Evolutionary conservation across 2,329 filamentous ascomycete genomes (phyloP).

Genomic region (Fusarium pseudoanthophilum): DNA sequence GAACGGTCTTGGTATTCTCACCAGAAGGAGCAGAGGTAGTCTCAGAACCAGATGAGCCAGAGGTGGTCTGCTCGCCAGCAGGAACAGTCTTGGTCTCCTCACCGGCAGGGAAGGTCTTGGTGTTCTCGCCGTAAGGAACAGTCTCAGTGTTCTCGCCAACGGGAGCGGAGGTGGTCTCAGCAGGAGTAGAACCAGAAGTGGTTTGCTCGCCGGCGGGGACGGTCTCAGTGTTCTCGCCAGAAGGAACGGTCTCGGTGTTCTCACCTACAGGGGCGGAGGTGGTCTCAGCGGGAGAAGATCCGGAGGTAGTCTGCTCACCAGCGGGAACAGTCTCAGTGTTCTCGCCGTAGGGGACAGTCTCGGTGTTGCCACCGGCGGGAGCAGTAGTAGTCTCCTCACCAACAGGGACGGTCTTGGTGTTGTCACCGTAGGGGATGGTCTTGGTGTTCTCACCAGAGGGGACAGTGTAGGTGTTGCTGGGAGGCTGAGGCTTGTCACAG

Average conservation of each 20-base stretch:
- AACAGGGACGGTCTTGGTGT: conserved; percentile 53
- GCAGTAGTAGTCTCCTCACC: conserved; percentile 61
- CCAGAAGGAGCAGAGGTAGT: neutral
- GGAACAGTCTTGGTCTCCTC: conserved; percentile 45
- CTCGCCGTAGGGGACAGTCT: conserved; percentile 9
- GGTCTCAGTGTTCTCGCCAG: conserved; percentile 12
- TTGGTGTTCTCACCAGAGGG: conserved; percentile 56
- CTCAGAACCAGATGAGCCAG: too few species aligned
- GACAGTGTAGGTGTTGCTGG: conserved; percentile 31
- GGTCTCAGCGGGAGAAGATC: conserved; percentile 60
- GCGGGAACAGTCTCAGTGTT: conserved; percentile 18
- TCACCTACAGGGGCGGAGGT: conserved; percentile 46
- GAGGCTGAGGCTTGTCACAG: conserved; percentile 60
- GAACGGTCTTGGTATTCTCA: conserved; percentile 15
- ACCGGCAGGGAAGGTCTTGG: conserved; percentile 48
- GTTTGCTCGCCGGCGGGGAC: conserved; percentile 23
- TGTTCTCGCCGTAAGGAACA: conserved; percentile 20
- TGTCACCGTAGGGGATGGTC: conserved; percentile 25
- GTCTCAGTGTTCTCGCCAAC: conserved; percentile 11
- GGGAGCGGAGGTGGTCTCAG: conserved; percentile 52
- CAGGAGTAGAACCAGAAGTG: conserved; percentile 57
- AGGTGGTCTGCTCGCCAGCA: conserved; percentile 33
- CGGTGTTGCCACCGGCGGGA: conserved; percentile 63
- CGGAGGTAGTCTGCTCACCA: conserved; percentile 25
- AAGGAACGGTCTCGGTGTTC: conserved; percentile 26